Percentiles rank a stretch among this genome's conserved stretches.
phyloP scores from a whole-genome alignment of 495 filamentous ascomycete species.

The Hapsidospora chrysogenum region DNA sequence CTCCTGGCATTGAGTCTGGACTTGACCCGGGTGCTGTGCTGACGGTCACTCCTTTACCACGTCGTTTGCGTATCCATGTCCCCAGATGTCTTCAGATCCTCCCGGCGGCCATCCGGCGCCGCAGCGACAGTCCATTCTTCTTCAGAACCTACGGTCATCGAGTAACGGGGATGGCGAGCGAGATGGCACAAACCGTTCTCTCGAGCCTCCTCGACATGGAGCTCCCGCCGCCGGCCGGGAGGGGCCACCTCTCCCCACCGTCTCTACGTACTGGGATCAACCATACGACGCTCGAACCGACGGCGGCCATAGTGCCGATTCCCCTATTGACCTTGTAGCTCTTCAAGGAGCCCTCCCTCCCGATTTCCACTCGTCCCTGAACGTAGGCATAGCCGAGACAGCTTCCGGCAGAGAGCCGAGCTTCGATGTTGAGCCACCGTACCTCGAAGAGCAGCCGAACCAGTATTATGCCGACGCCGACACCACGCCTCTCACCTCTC shows the following conservation, averaged over 20 bases:
- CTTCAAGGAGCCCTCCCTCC: constrained; percentile 32
- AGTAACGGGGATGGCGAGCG: too few relatives aligned
- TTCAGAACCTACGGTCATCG: too few relatives aligned
- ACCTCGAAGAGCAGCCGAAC: constrained; percentile 20
- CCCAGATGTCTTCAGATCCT: too few relatives aligned
- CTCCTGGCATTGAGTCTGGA: too few relatives aligned
- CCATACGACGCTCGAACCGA: constrained; percentile 14
- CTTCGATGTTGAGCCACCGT: constrained; percentile 13
- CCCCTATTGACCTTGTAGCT: constrained; percentile 27
- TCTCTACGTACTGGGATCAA: constrained; percentile 31
- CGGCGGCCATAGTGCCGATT: constrained; percentile 13
- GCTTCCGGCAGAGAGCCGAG: constrained; percentile 5
- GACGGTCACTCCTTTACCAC: too few relatives aligned
- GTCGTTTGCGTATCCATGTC: too few relatives aligned
- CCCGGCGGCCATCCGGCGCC: too few relatives aligned
- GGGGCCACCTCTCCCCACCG: constrained; percentile 17
- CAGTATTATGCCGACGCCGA: constrained; percentile 33
- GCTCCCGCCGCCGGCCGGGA: too few relatives aligned
- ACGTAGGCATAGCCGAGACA: constrained; percentile 1
- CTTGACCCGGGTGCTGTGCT: too few relatives aligned
- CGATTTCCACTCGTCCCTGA: constrained; percentile 13
- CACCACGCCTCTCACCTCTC: constrained; percentile 39
- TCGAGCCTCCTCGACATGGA: too few relatives aligned
- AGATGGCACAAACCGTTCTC: too few relatives aligned
- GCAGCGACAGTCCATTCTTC: too few relatives aligned